Evolutionary conservation across 176 grass and related monocot species (phyloP).

Genomic region (Oryza australiensis): DNA sequence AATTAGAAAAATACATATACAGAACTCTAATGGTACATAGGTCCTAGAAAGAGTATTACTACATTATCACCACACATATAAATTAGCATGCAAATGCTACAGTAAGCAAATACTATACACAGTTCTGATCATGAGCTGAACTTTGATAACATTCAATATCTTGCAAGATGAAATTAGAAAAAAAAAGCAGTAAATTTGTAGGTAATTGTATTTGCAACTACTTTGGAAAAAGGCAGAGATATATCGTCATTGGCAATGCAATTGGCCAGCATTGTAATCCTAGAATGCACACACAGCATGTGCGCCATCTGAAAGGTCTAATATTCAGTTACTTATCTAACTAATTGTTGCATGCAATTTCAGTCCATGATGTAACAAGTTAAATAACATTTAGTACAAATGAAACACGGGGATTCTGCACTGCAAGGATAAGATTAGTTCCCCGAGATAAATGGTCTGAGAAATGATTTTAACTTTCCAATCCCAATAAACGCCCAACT

Average conservation of each 20-base stretch:
- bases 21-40: not conserved
- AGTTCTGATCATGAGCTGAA: not conserved
- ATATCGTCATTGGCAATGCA: not conserved
- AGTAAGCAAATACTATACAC: not conserved
- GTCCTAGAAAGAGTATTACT: not conserved
- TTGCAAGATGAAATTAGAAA: not conserved
- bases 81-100: not conserved
- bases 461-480: not conserved
- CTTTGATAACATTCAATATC: not conserved
- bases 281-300: not conserved
- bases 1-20: not conserved
- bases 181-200: not conserved
- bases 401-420: not conserved
- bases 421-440: not conserved
- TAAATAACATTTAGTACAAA: not conserved
- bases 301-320: not conserved
- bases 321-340: constrained; percentile 4
- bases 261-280: not conserved
- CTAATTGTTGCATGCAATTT: not conserved
- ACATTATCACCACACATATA: not conserved
- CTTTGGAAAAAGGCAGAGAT: not conserved
- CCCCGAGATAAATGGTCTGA: not conserved
- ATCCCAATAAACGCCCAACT: not conserved
- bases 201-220: not conserved
- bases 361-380: not conserved